Evolutionary conservation across 352 stramenopile genomes (phyloP), one percentile per base, ranked within the genome.

Genomic region (Globisporangium mamillatum): DNA sequence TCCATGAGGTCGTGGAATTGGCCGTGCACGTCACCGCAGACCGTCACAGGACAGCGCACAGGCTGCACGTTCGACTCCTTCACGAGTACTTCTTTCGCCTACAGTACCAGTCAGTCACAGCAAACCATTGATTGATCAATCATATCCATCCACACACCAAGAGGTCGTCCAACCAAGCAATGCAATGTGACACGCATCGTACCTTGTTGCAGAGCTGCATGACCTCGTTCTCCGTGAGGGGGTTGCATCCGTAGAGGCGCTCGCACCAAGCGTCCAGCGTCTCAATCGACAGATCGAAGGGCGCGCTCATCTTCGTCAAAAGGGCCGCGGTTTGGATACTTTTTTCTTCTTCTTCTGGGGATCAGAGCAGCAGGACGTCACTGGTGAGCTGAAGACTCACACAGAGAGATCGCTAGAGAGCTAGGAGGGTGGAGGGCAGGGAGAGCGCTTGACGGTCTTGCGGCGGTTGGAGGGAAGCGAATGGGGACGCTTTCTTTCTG

Each of bases 11-110:
- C 78, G 71, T 87, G 78, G 72, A 89, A 90, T 68, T 89, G 82
- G 63, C 79, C 80, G 70, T 90, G 80, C 18, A 87, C 77, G 70
- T 86, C 76, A 63, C 78, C 78, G 69, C 96, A 99, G 50, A 99
- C 94, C 10, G 97, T 99, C 44, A 99, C 97, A 65, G 98, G 98
- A 57, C 94, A 98, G 36, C 84, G 86, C 58, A 99, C 97, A 22
- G 94, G 92, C 79, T 98, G 93, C 36, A 99, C 97, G 69, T 99
- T 99, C 32, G 95, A 97, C 80, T 99, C 97, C 60, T 98, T 89
- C 34, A 98, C 87, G 27, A 99, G 82, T 67, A 98, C 93, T 79
- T 99, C 97, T 53, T 97, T 93, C 46, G 98, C 97, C 82, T 98
- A 58, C 25, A 44, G 10, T 44, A 18, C 36, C 36, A 44, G 8